Evolutionary conservation across 2,329 filamentous ascomycete genomes (phyloP).

Genomic region (Colletotrichum nymphaeae): DNA sequence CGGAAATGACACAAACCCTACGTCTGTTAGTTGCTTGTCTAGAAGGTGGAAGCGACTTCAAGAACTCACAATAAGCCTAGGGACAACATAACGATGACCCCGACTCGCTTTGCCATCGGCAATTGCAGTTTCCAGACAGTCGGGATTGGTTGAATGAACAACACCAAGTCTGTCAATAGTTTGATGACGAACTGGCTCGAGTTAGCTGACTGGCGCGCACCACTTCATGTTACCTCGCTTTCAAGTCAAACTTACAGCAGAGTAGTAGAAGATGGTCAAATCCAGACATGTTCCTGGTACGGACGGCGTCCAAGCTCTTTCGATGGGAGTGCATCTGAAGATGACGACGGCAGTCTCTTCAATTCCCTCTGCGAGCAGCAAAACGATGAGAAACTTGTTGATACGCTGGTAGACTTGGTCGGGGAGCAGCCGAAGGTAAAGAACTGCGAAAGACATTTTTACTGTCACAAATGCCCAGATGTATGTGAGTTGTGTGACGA

Average conservation of each 20-base stretch:
- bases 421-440: slow-evolving; percentile 35
- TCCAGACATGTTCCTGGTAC: slow-evolving; percentile 34
- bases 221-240: not conserved
- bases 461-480: slow-evolving; percentile 36
- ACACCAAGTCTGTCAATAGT: slow-evolving; percentile 48
- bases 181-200: slow-evolving; percentile 45
- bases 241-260: slow-evolving; percentile 3
- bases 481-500: slow-evolving; percentile 35
- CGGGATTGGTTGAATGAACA: slow-evolving; percentile 51
- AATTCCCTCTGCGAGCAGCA: slow-evolving; percentile 32
- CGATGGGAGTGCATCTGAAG: slow-evolving; percentile 36
- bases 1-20: slow-evolving; percentile 42
- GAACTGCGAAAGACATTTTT: slow-evolving; percentile 35
- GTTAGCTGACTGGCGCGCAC: not conserved
- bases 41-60: not conserved
- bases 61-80: slow-evolving; percentile 41
- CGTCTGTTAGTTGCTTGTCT: not conserved
- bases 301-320: slow-evolving; percentile 34
- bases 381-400: slow-evolving; percentile 33
- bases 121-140: slow-evolving; percentile 49
- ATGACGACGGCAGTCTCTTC: slow-evolving; percentile 34
- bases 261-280: slow-evolving; percentile 44
- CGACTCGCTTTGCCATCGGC: slow-evolving; percentile 43
- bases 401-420: slow-evolving; percentile 28
- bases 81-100: slow-evolving; percentile 43